Percentiles rank a stretch among this genome's conserved stretches.
phyloP scores from a whole-genome alignment of 495 filamentous ascomycete species.

The Staphylotrichum tortipilum region DNA sequence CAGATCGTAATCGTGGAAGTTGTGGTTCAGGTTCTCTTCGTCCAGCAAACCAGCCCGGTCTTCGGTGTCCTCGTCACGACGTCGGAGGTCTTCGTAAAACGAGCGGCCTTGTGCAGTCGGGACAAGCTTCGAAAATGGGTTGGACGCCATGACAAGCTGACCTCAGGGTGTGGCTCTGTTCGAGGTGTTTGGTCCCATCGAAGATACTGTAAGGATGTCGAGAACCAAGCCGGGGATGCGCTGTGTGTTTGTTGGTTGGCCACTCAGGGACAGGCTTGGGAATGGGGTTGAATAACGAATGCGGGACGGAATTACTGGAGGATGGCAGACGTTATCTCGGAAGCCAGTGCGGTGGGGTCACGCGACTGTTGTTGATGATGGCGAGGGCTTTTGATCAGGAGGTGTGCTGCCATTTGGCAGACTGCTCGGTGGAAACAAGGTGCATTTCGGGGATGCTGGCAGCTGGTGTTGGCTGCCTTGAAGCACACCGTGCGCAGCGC shows the following conservation, averaged over 20 bases:
- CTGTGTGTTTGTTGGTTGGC: too few relatives aligned
- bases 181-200: not conserved
- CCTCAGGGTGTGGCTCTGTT: not conserved
- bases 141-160: slow-evolving; percentile 53
- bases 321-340: not conserved
- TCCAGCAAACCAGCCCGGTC: slow-evolving; percentile 61
- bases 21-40: slow-evolving; percentile 56
- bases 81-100: slow-evolving; percentile 62
- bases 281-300: not conserved
- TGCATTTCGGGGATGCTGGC: not conserved
- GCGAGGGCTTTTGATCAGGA: slow-evolving; percentile 6
- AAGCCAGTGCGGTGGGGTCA: not conserved
- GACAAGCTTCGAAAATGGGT: slow-evolving; percentile 65
- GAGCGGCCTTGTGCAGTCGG: slow-evolving; percentile 55
- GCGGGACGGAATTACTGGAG: not conserved
- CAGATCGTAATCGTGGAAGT: slow-evolving; percentile 65
- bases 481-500: not conserved
- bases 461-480: slow-evolving; percentile 1
- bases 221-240: too few relatives aligned
- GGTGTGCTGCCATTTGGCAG: slow-evolving; percentile 5
- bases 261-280: not conserved
- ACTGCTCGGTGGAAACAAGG: not conserved
- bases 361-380: not conserved
- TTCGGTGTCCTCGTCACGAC: slow-evolving; percentile 59
- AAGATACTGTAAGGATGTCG: not conserved